phyloP scores from a whole-genome alignment of 164 flowering plant species.

The Berberis vulgaris region DNA sequence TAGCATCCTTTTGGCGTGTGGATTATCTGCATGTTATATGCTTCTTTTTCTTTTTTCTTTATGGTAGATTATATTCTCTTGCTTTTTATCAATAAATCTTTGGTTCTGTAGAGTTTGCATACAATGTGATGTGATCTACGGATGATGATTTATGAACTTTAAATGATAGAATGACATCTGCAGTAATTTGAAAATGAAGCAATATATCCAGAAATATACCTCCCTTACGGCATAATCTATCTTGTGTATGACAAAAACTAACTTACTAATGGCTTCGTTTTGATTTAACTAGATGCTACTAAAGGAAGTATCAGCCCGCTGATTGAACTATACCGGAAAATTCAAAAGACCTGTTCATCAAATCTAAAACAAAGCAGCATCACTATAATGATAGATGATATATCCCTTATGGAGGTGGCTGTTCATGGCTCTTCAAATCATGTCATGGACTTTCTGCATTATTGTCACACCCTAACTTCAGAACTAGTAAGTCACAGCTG shows the following conservation, averaged over 20 bases:
- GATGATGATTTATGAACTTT: no score
- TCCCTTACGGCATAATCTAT: no score
- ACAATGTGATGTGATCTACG: no score
- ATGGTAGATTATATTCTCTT: no score
- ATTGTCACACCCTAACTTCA: constrained; percentile 68
- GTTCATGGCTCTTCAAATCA: constrained; percentile 48
- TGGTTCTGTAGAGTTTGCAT: no score
- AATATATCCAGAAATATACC: no score
- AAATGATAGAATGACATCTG: no score
- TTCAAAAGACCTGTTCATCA: constrained; percentile 35
- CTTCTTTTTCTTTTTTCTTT: neutral
- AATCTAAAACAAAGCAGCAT: constrained; percentile 23
- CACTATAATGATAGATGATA: constrained; percentile 71
- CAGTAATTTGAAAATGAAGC: no score
- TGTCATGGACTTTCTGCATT: constrained; percentile 77
- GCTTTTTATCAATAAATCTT: no score
- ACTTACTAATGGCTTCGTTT: neutral
- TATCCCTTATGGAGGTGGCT: constrained; percentile 71
- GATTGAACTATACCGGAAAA: constrained; percentile 42
- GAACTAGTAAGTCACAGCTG: constrained; percentile 45
- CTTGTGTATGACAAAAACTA: neutral
- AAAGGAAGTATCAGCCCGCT: constrained; percentile 17
- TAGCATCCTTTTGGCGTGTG: no score
- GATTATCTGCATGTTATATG: no score
- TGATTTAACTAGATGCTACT: constrained; percentile 27